Percentiles rank a stretch among this genome's conserved stretches.
phyloP scores from a whole-genome alignment of 345 rosid species.

The Hirschfeldia incana region DNA sequence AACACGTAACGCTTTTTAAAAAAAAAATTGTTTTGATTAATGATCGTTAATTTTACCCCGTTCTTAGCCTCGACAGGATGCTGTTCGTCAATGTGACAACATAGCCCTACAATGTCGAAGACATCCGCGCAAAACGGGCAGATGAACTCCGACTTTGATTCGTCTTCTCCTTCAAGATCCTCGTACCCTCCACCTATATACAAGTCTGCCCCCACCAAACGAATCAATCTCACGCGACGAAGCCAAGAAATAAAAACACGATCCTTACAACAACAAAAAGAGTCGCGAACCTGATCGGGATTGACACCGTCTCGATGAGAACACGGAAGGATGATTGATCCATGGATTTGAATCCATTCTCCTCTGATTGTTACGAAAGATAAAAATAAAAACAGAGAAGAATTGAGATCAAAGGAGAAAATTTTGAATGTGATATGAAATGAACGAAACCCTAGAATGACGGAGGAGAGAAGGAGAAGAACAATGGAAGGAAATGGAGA shows the following conservation, averaged over 20 bases:
- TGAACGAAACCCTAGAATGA: constrained; percentile 31
- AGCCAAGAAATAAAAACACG: background rate
- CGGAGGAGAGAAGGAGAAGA: background rate
- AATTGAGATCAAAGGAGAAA: background rate
- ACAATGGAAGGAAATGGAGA: constrained; percentile 11
- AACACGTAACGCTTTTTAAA: background rate
- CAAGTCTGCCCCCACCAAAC: constrained; percentile 47
- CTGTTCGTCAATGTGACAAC: constrained; percentile 85
- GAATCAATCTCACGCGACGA: background rate
- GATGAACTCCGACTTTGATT: constrained; percentile 57
- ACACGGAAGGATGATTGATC: constrained; percentile 35
- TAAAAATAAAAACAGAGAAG: background rate
- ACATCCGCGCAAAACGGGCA: constrained; percentile 87
- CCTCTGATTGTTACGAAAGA: background rate
- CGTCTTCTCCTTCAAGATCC: constrained; percentile 62
- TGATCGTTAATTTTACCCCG: constrained; percentile 56
- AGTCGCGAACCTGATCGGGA: constrained; percentile 43
- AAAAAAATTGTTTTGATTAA: background rate
- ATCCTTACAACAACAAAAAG: background rate
- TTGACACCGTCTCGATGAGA: constrained; percentile 35
- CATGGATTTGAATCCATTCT: constrained; percentile 39
- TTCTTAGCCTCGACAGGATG: constrained; percentile 79
- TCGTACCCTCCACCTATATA: constrained; percentile 56
- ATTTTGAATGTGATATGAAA: constrained; percentile 4
- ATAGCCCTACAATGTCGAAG: constrained; percentile 82